Conservation (phyloP, 768 basidiomycete species). For the Phlebiopsis gigantea region DNA sequence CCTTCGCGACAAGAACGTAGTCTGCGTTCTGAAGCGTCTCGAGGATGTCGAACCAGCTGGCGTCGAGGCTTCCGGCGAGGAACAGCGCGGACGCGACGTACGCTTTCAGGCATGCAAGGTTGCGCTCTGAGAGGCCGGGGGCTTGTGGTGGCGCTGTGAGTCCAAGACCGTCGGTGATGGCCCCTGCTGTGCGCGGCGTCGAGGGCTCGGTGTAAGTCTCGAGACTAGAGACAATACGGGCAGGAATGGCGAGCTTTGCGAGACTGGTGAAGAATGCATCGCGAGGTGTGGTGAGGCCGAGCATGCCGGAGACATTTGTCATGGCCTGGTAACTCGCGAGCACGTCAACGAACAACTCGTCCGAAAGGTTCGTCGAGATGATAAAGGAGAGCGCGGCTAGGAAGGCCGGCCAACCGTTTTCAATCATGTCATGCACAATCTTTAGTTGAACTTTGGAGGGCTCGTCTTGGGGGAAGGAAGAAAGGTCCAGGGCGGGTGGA, state of each 20-base stretch:
- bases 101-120: slow-evolving; percentile 86
- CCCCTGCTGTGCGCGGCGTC: slow-evolving; percentile 52
- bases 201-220: slow-evolving; percentile 53
- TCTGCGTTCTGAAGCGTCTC: slow-evolving; percentile 94
- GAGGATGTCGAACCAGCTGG: slow-evolving; percentile 88
- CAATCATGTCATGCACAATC: slow-evolving; percentile 73
- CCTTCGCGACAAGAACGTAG: slow-evolving; percentile 74
- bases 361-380: slow-evolving; percentile 86
- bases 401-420: slow-evolving; percentile 87
- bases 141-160: slow-evolving; percentile 43
- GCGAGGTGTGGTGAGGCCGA: slow-evolving; percentile 80
- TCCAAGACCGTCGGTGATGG: slow-evolving; percentile 65
- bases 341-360: slow-evolving; percentile 86
- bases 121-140: slow-evolving; percentile 82
- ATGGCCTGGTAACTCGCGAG: slow-evolving; percentile 78
- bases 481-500: slow-evolving; percentile 66
- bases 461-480: slow-evolving; percentile 48
- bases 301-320: slow-evolving; percentile 83
- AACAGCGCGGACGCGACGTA: slow-evolving; percentile 73
- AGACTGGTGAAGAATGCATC: slow-evolving; percentile 91
- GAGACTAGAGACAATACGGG: slow-evolving; percentile 80
- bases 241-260: slow-evolving; percentile 89
- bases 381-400: slow-evolving; percentile 88
- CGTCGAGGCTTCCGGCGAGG: slow-evolving; percentile 80
- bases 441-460: slow-evolving; percentile 50